Evolutionary conservation across 768 basidiomycete genomes (phyloP).

Genomic region (Leccinum longicurvipes): DNA sequence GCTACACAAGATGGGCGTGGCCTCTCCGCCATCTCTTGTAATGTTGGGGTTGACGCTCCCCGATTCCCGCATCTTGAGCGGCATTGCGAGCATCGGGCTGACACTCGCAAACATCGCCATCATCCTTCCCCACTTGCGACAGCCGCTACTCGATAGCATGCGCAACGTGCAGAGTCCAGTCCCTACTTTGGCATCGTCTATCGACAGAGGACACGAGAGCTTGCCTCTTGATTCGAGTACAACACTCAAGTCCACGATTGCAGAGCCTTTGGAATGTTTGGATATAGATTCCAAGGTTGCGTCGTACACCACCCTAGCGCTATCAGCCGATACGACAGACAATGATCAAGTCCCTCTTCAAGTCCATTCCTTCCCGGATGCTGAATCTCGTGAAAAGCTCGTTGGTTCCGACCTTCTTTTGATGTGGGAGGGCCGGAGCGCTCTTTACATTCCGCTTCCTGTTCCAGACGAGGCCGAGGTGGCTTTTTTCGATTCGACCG

Average conservation of each 20-base stretch:
- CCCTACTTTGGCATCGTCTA: neutral
- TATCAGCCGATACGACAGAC: neutral
- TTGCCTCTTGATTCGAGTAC: neutral
- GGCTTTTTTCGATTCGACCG: slow-evolving; percentile 13
- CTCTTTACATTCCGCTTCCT: slow-evolving; percentile 12
- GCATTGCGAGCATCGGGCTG: slow-evolving; percentile 24
- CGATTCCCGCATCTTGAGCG: slow-evolving; percentile 25
- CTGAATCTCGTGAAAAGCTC: neutral
- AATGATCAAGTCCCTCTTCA: neutral
- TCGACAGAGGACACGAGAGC: neutral
- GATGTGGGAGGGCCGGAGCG: neutral
- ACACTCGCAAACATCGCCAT: slow-evolving; percentile 24
- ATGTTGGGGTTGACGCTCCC: slow-evolving; percentile 23
- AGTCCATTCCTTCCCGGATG: neutral
- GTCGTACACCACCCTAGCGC: neutral
- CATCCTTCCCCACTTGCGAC: slow-evolving; percentile 24
- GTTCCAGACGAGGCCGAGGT: slow-evolving; percentile 14
- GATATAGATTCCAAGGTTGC: neutral
- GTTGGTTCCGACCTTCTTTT: neutral
- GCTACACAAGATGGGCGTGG: slow-evolving; percentile 20
- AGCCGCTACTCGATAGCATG: slow-evolving; percentile 15
- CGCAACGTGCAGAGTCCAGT: neutral
- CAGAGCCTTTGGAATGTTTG: neutral
- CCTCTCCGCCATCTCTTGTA: slow-evolving; percentile 26
- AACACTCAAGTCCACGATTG: neutral